Evolutionary conservation across 2,329 filamentous ascomycete genomes (phyloP), one percentile per base, ranked within the genome.

Genomic region (Colletotrichum sp.): DNA sequence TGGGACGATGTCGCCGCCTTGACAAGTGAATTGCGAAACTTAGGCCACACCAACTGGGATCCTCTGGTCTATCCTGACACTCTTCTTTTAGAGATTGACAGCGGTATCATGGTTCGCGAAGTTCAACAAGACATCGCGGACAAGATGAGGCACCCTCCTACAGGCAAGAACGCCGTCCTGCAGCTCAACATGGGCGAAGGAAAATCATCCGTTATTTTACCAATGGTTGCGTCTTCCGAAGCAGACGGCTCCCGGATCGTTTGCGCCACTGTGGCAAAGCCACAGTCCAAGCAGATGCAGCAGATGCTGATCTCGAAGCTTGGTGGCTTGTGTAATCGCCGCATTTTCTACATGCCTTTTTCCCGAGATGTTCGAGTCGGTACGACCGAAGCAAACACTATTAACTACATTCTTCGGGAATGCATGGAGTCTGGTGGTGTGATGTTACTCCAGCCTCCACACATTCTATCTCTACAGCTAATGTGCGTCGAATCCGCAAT

Each of bases 141-240:
- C 0, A 80, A 88, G 24, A 95, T 95, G 90, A 89, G 87, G 4
- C 67, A 79, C 0, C 87, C 88, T 0, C 78, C 80, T 0, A 80
- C 80, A 0, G 81, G 79, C 0, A 32, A 80, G 0, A 94, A 92
- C 78, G 81, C 87, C 0, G 88, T 92, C 0, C 89, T 94, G 85
- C 92, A 94, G 79, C 81, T 95, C 3, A 94, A 94, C 77, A 95
- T 95, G 93, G 93, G 93, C 0, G 89, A 94, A 79, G 93, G 93
- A 0, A 95, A 95, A 77, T 92, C 92, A 0, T 93, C 93, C 0
- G 90, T 94, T 2, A 95, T 96, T 65, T 87, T 93, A 0, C 93
- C 93, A 0, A 92, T 94, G 49, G 89, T 93, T 0, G 90, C 90
- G 0, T 83, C 89, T 0, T 82, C 85, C 0, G 81, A 94, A 0